phyloP scores from a whole-genome alignment of 345 rosid species.

The Tarenaya hassleriana region DNA sequence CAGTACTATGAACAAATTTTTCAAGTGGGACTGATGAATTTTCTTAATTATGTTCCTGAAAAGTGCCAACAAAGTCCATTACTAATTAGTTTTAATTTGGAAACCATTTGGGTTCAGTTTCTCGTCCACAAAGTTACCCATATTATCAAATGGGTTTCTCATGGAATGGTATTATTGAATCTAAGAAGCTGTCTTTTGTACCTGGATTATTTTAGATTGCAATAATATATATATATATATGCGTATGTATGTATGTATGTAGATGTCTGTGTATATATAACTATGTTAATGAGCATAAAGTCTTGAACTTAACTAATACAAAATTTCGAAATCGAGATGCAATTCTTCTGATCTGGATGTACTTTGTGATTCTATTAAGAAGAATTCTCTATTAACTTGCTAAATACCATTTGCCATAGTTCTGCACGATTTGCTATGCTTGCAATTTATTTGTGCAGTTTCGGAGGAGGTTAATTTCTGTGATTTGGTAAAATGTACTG shows the following conservation, averaged over 20 bases:
- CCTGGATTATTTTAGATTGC: background rate
- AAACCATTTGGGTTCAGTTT: background rate
- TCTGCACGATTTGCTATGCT: background rate
- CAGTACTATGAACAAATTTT: background rate
- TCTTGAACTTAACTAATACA: constrained; percentile 17
- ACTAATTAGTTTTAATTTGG: background rate
- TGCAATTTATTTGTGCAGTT: constrained; percentile 10
- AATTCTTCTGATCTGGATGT: constrained; percentile 7
- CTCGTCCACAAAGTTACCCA: background rate
- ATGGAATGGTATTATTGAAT: constrained; percentile 1
- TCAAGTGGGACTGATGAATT: background rate
- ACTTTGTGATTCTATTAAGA: constrained; percentile 11
- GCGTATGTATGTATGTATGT: too few species aligned
- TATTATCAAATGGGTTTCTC: constrained; percentile 7
- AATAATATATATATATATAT: too few species aligned
- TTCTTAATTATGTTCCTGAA: background rate
- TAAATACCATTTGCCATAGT: background rate
- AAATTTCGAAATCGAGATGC: constrained; percentile 1
- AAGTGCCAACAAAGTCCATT: background rate
- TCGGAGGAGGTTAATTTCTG: constrained; percentile 8
- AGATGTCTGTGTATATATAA: background rate
- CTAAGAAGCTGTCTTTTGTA: constrained; percentile 1
- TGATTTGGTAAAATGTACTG: constrained; percentile 4
- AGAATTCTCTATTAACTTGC: background rate
- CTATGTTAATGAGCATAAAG: constrained; percentile 3